A percentile compares a stretch with the other conserved stretches of the same genome.
These are phyloP conservation scores for Musa beccarii DNA, from an alignment of 176 grass and related monocot genomes.

Conservation along the genomic window DNA sequence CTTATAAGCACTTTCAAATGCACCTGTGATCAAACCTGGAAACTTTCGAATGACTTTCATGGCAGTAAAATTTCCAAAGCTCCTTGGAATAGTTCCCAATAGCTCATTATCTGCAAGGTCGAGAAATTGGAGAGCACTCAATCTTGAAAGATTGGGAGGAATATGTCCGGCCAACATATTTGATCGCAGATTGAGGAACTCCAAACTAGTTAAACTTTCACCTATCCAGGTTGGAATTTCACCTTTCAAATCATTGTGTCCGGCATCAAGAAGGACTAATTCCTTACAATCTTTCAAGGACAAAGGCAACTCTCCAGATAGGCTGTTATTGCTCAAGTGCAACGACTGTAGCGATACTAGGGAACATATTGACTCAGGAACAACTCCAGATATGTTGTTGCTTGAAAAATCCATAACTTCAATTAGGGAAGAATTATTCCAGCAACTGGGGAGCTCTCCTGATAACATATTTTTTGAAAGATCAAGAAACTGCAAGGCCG, in stretches of 20 bases:
- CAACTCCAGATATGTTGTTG: neutral
- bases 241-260: constrained; percentile 8
- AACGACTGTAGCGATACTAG: neutral
- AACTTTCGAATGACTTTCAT: neutral
- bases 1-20: no score
- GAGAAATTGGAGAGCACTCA: neutral
- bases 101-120: constrained; percentile 13
- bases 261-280: constrained; percentile 5
- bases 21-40: no score
- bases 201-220: neutral
- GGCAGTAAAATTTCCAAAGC: constrained; percentile 1
- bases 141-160: constrained; percentile 14
- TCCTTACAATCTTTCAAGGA: neutral
- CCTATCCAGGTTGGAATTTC: constrained; percentile 12
- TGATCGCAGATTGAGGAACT: neutral
- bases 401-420: neutral
- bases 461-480: neutral
- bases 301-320: neutral
- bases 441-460: neutral
- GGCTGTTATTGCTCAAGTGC: constrained; percentile 6
- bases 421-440: neutral
- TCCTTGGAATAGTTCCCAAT: neutral
- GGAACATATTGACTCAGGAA: neutral
- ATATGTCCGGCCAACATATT: constrained; percentile 27
- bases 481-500: neutral